phyloP scores from a whole-genome alignment of 2,329 filamentous ascomycete species.

The Stagonosporopsis chrysanthemi region DNA sequence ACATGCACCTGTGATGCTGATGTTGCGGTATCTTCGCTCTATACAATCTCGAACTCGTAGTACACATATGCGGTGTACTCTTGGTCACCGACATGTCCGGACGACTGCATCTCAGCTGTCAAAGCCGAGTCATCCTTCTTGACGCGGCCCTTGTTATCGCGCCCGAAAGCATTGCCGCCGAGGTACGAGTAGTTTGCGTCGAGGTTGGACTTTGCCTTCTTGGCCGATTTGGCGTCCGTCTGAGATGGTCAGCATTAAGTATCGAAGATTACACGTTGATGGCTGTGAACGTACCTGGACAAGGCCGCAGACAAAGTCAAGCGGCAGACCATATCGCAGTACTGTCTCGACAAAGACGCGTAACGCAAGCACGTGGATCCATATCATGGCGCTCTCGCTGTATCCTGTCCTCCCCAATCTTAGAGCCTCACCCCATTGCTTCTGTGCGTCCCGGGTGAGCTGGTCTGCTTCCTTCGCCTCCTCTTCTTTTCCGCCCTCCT shows the following conservation, averaged over 20 bases:
- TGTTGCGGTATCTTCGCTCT: neutral
- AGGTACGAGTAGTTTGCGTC: constrained; percentile 90
- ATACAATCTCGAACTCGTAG: constrained; percentile 84
- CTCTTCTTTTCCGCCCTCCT: constrained; percentile 86
- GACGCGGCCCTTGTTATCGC: constrained; percentile 91
- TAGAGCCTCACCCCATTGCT: constrained; percentile 90
- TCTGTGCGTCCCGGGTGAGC: constrained; percentile 83
- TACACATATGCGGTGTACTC: constrained; percentile 98
- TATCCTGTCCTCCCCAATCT: constrained; percentile 89
- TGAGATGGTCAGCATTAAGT: constrained; percentile 49
- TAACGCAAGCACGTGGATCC: constrained; percentile 89
- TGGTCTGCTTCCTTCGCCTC: constrained; percentile 87
- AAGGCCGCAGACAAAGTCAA: constrained; percentile 86
- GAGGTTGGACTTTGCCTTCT: constrained; percentile 72
- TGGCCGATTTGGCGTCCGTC: constrained; percentile 82
- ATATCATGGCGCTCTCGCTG: constrained; percentile 95
- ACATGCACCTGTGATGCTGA: constrained; percentile 11
- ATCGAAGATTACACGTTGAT: neutral
- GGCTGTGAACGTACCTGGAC: constrained; percentile 69
- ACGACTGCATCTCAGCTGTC: constrained; percentile 83
- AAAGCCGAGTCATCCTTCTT: constrained; percentile 85
- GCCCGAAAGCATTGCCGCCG: constrained; percentile 89
- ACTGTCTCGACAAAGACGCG: constrained; percentile 98
- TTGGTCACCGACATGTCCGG: constrained; percentile 71
- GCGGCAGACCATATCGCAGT: constrained; percentile 89